Conservation (phyloP, 2,329 filamentous ascomycete species). For the Fusarium subglutinans region DNA sequence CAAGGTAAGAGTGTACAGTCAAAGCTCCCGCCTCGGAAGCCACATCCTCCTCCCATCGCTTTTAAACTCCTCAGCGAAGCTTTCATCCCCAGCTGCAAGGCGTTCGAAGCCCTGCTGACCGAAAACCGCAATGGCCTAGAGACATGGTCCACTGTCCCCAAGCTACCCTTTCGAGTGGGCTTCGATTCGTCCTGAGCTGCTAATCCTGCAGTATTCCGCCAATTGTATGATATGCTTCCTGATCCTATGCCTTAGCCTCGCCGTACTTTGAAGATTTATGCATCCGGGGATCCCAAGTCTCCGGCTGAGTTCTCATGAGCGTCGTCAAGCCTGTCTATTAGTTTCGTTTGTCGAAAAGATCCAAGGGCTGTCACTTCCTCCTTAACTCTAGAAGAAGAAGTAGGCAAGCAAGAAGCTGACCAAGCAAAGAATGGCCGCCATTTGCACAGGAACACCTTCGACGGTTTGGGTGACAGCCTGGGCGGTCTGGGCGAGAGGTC, state of each 20-base stretch:
- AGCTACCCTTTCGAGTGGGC: neutral
- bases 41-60: slow-evolving; percentile 13
- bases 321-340: slow-evolving; percentile 35
- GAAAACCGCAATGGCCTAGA: neutral
- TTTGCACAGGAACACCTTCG: slow-evolving; percentile 86
- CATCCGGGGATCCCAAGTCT: slow-evolving; percentile 17
- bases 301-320: slow-evolving; percentile 25
- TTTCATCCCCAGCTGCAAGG: slow-evolving; percentile 1
- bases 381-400: slow-evolving; percentile 81
- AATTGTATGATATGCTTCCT: slow-evolving; percentile 26
- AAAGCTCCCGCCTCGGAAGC: slow-evolving; percentile 27
- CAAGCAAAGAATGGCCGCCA: slow-evolving; percentile 85
- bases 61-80: slow-evolving; percentile 21
- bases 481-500: slow-evolving; percentile 58
- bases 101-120: neutral
- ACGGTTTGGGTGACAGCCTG: slow-evolving; percentile 64
- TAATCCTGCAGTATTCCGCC: slow-evolving; percentile 9
- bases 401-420: slow-evolving; percentile 94
- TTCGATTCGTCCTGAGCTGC: slow-evolving; percentile 6
- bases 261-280: slow-evolving; percentile 18
- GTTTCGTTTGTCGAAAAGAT: slow-evolving; percentile 19
- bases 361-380: neutral
- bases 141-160: neutral
- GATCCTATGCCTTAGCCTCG: slow-evolving; percentile 25
- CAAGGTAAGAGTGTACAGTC: slow-evolving; percentile 42